Evolutionary conservation across 306 rosid genomes (phyloP), one percentile per base, ranked within the genome.

Genomic region (Luffa aegyptiaca): DNA sequence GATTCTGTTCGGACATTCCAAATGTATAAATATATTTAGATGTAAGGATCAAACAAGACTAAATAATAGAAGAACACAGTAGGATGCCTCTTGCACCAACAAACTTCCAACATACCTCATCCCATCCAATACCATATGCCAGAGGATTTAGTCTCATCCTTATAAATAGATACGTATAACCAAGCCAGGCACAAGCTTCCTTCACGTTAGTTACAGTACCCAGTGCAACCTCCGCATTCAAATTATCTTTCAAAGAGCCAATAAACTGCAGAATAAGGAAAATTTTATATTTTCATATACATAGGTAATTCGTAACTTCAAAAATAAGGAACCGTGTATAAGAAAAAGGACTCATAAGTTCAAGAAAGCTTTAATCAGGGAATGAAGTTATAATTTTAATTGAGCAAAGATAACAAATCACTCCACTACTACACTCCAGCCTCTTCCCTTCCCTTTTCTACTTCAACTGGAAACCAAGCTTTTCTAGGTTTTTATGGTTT

Each of bases 141-240:
- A 94, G 82, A 52, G 98, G 98, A 86, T 94, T 94, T 90, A 92
- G 84, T 87, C 92, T 90, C 98, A 94, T 94, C 88, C 98, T 90
- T 83, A 94, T 92, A 84, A 90, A 94, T 80, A 94, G 95, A 87
- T 94, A 94, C 3, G 98, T 94, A 85, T 94, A 94, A 84, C 98
- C 98, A 78, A 94, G 97, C 98, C 98, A 94, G 10, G 97, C 97
- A 85, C 97, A 92, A 70, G 98, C 98, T 89, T 94, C 98, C 89
- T 92, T 94, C 79, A 94, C 95, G 88, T 94, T 94, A 45, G 98
- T 91, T 61, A 94, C 98, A 79, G 98, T 94, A 58, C 98, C 98
- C 90, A 94, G 84, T 56, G 98, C 98, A 79, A 94, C 97, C 85
- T 94, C 98, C 13, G 98, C 98, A 83, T 94, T 94, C 81, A 94